phyloP scores from a whole-genome alignment of 495 filamentous ascomycete species.

The Acidomyces sp. region DNA sequence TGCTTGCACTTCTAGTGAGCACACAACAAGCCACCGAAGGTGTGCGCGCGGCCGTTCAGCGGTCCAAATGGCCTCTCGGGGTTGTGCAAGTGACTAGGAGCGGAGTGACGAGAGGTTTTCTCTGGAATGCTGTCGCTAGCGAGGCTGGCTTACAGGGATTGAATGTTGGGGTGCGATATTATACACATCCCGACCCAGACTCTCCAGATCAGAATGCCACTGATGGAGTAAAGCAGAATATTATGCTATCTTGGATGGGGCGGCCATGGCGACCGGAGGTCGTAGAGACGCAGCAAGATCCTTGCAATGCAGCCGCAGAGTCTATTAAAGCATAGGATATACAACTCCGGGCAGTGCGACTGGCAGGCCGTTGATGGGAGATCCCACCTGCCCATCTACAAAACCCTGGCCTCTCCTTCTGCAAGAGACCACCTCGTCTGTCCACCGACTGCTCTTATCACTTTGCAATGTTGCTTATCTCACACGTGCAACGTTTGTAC shows the following conservation, averaged over 20 bases:
- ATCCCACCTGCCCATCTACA: too few relatives aligned
- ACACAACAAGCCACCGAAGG: constrained; percentile 43
- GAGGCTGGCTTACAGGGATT: constrained; percentile 43
- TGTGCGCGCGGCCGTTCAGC: constrained; percentile 50
- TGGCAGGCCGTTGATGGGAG: too few relatives aligned
- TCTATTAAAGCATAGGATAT: too few relatives aligned
- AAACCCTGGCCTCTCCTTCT: too few relatives aligned
- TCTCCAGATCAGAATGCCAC: not conserved
- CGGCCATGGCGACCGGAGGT: constrained; percentile 6
- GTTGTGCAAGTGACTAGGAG: constrained; percentile 36
- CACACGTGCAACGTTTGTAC: too few relatives aligned
- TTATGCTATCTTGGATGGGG: constrained; percentile 16
- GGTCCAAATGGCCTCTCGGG: constrained; percentile 52
- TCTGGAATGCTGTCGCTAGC: constrained; percentile 57
- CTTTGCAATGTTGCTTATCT: too few relatives aligned
- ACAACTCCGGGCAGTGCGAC: too few relatives aligned
- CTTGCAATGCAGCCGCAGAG: too few relatives aligned
- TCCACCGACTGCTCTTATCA: too few relatives aligned
- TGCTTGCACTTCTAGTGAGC: constrained; percentile 50
- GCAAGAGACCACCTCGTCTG: too few relatives aligned
- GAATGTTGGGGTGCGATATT: constrained; percentile 11
- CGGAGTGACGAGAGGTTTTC: constrained; percentile 44
- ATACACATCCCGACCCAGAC: not conserved
- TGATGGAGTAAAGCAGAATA: constrained; percentile 2
- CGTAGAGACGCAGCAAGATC: too few relatives aligned